These are phyloP conservation scores for Scheffersomyces parashehatae DNA, from an alignment of 1,139 yeast species.

Conservation along the genomic window DNA sequence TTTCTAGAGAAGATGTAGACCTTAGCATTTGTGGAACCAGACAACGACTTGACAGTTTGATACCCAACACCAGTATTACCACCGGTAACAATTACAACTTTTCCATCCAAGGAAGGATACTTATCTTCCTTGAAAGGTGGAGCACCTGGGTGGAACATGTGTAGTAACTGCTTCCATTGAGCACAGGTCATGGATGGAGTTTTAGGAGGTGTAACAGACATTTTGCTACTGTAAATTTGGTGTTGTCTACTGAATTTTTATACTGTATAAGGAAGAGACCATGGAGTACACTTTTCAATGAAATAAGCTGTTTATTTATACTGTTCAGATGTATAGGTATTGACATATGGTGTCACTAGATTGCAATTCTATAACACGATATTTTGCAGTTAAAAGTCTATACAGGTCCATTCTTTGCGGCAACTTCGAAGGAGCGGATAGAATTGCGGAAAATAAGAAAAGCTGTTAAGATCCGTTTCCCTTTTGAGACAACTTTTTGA, in stretches of 20 bases:
- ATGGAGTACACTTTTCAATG: too few species aligned
- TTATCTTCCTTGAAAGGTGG: constrained; percentile 8
- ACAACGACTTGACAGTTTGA: constrained; percentile 38
- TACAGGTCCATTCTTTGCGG: too few species aligned
- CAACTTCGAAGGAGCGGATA: too few species aligned
- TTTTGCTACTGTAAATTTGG: not conserved
- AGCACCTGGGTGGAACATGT: not conserved
- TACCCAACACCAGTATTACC: constrained; percentile 49
- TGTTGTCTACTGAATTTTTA: not conserved
- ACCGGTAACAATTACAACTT: constrained; percentile 47
- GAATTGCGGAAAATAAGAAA: too few species aligned
- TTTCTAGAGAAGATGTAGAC: constrained; percentile 44
- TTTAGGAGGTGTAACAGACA: not conserved
- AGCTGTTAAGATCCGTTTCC: too few species aligned
- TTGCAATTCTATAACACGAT: too few species aligned
- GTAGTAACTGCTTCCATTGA: not conserved
- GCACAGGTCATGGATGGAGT: not conserved
- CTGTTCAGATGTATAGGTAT: too few species aligned
- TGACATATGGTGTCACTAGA: too few species aligned
- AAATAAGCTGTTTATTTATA: too few species aligned
- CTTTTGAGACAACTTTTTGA: too few species aligned
- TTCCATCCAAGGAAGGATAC: constrained; percentile 46
- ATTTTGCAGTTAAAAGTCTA: too few species aligned
- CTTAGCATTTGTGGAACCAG: constrained; percentile 40
- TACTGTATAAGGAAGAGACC: not conserved